A percentile compares a stretch with the other conserved stretches of the same genome.
phyloP scores from a whole-genome alignment of 1,284 basidiomycete genomes.

The Abortiporus biennis region DNA sequence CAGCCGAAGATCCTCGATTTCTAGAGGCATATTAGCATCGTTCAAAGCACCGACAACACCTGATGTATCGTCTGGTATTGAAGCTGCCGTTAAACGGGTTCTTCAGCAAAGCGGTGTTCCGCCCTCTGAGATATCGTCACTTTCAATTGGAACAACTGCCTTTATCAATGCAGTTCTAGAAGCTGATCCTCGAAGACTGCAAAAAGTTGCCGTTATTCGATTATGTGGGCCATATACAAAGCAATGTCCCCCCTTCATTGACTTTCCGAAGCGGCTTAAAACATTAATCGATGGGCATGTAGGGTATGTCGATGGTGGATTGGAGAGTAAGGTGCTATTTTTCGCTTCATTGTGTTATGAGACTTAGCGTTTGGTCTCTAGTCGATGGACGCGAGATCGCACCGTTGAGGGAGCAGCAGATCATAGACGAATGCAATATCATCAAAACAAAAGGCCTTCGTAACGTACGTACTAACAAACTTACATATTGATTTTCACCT shows the following conservation, averaged over 20 bases:
- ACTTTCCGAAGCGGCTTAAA: constrained; percentile 37
- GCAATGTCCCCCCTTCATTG: constrained; percentile 36
- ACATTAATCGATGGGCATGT: constrained; percentile 36
- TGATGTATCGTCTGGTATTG: constrained; percentile 48
- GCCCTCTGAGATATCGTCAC: constrained; percentile 30
- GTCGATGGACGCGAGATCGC: constrained; percentile 44
- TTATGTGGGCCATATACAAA: constrained; percentile 42
- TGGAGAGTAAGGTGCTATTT: constrained; percentile 29
- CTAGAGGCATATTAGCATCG: constrained; percentile 38
- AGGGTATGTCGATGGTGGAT: constrained; percentile 40
- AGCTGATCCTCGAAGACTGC: constrained; percentile 36
- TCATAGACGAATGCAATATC: constrained; percentile 33
- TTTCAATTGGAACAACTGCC: constrained; percentile 46
- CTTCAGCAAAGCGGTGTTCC: constrained; percentile 28
- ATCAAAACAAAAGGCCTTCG: constrained; percentile 36
- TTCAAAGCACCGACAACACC: constrained; percentile 47
- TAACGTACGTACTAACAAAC: constrained; percentile 19
- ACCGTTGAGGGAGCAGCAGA: constrained; percentile 31
- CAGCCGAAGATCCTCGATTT: constrained; percentile 25
- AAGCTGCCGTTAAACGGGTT: constrained; percentile 34
- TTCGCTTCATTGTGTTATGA: not conserved
- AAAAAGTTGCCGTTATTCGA: constrained; percentile 48
- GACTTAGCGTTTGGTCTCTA: constrained; percentile 8
- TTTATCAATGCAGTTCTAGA: constrained; percentile 54
- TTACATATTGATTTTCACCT: not conserved